Evolutionary conservation across 805 yeast species (phyloP).

Genomic region (Lipomyces spencermartinsiae): DNA sequence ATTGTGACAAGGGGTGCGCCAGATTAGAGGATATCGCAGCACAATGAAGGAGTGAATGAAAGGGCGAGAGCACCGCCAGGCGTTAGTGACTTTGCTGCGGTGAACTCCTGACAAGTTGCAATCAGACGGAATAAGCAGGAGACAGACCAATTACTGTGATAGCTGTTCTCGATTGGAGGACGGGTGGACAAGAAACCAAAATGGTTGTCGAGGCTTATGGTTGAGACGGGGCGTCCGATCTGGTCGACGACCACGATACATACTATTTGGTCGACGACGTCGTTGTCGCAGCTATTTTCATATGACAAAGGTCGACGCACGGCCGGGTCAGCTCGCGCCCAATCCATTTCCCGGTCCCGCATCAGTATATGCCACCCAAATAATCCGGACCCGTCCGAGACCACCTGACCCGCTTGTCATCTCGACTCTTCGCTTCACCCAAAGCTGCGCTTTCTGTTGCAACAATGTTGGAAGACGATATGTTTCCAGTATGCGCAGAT

Average conservation of each 20-base stretch:
- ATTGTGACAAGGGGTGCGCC: background rate
- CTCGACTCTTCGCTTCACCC: too few relatives aligned
- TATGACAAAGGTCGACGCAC: too few relatives aligned
- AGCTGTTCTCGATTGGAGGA: background rate
- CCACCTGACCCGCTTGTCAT: too few relatives aligned
- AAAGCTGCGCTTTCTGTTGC: background rate
- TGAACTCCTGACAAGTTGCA: background rate
- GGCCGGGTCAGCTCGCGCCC: too few relatives aligned
- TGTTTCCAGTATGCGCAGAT: background rate
- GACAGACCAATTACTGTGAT: background rate
- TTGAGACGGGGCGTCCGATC: too few relatives aligned
- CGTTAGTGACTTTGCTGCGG: background rate
- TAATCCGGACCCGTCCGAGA: too few relatives aligned
- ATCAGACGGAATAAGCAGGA: background rate
- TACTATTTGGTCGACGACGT: too few relatives aligned
- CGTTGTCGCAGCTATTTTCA: too few relatives aligned
- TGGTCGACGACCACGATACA: too few relatives aligned
- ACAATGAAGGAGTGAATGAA: background rate
- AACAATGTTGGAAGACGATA: background rate
- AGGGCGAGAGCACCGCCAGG: background rate
- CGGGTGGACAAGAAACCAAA: background rate
- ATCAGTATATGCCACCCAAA: too few relatives aligned
- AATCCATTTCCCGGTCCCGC: too few relatives aligned
- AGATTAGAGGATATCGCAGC: background rate
- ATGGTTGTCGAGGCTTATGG: too few relatives aligned